phyloP scores from a whole-genome alignment of 805 yeast species.

The Debaryomyces maramus region DNA sequence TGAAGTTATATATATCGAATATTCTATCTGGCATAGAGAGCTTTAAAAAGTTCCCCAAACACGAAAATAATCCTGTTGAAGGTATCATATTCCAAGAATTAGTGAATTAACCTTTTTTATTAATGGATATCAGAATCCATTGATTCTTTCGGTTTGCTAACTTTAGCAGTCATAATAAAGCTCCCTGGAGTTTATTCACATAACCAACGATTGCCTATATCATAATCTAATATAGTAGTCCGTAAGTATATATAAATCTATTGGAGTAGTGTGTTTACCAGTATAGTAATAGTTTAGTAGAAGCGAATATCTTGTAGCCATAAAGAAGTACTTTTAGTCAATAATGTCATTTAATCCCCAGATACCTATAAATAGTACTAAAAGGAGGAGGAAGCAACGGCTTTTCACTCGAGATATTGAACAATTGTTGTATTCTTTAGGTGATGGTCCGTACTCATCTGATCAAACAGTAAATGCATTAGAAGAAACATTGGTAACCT shows the following conservation, averaged over 20 bases:
- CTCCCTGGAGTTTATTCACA: too few relatives aligned
- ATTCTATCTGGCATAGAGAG: neutral
- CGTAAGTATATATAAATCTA: too few relatives aligned
- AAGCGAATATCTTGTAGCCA: too few relatives aligned
- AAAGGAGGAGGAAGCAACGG: conserved; percentile 32
- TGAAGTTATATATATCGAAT: neutral
- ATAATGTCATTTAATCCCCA: conserved; percentile 1
- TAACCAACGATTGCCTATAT: too few relatives aligned
- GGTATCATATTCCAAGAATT: conserved; percentile 6
- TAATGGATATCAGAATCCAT: neutral
- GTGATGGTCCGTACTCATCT: conserved; percentile 41
- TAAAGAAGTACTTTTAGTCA: neutral
- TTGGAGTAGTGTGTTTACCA: conserved; percentile 3
- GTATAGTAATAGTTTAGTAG: neutral
- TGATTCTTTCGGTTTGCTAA: too few relatives aligned
- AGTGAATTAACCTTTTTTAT: neutral
- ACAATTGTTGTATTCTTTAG: conserved; percentile 39
- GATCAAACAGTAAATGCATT: conserved; percentile 39
- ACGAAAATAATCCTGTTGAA: neutral
- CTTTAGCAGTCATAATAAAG: too few relatives aligned
- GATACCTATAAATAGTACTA: conserved; percentile 11
- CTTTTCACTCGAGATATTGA: conserved; percentile 44
- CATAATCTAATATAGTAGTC: too few relatives aligned
- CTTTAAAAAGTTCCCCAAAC: conserved; percentile 1
- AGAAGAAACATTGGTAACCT: conserved; percentile 41